Conservation (phyloP, 2,329 filamentous ascomycete species). For the Xylaria hypoxylon region DNA sequence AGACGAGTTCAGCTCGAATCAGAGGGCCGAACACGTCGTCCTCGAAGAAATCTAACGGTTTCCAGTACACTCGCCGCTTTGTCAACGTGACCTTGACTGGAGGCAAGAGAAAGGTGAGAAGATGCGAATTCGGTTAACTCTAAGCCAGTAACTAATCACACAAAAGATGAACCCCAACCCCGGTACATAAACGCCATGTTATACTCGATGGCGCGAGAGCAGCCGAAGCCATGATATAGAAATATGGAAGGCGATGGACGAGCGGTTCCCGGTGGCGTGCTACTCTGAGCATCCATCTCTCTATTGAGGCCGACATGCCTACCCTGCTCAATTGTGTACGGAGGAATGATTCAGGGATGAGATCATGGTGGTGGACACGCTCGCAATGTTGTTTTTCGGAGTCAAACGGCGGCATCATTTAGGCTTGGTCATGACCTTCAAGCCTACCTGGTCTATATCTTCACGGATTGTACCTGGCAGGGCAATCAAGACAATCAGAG, state of each 20-base stretch:
- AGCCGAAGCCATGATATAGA: conserved; percentile 45
- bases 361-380: conserved; percentile 43
- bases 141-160: conserved; percentile 33
- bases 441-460: conserved; percentile 45
- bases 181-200: conserved; percentile 50
- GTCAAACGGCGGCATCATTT: conserved; percentile 49
- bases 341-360: conserved; percentile 42
- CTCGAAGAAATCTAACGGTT: too few relatives aligned
- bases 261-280: conserved; percentile 32
- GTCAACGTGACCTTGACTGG: conserved; percentile 97
- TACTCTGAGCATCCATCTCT: conserved; percentile 47
- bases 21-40: too few relatives aligned
- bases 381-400: conserved; percentile 47
- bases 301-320: conserved; percentile 41
- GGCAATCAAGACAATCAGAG: conserved; percentile 40
- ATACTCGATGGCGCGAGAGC: conserved; percentile 43
- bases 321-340: conserved; percentile 44
- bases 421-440: conserved; percentile 44
- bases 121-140: neutral
- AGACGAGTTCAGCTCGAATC: neutral
- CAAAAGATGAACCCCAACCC: conserved; percentile 59
- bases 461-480: conserved; percentile 43
- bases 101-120: conserved; percentile 96
- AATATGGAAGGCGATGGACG: conserved; percentile 48
- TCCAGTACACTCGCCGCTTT: conserved; percentile 90